These are phyloP conservation scores for Paecilomyces niveus DNA, from an alignment of 2,329 filamentous ascomycete species.

Conservation along the genomic window DNA sequence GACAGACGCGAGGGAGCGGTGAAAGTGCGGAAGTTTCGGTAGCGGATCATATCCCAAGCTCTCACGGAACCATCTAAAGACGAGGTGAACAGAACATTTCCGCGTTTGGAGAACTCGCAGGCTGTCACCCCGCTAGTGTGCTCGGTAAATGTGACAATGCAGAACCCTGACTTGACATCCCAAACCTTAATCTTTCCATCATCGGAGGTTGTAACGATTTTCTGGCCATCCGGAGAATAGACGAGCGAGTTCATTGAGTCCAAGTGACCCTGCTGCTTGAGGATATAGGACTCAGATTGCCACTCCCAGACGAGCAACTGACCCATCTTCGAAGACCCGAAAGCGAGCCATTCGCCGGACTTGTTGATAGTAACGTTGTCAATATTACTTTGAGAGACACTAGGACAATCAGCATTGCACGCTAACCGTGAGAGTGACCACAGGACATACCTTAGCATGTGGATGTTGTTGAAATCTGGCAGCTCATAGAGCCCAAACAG, in stretches of 20 bases:
- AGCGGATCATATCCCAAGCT: constrained; percentile 93
- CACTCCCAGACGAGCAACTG: constrained; percentile 99
- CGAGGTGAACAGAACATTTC: constrained; percentile 91
- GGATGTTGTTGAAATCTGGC: constrained; percentile 91
- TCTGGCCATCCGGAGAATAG: constrained; percentile 89
- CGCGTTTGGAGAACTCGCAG: constrained; percentile 90
- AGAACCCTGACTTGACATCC: constrained; percentile 95
- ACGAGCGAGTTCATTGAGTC: constrained; percentile 90
- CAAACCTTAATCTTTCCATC: constrained; percentile 98
- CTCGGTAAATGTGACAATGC: constrained; percentile 95
- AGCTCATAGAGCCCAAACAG: constrained; percentile 92
- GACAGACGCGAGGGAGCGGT: constrained; percentile 86
- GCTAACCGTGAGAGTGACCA: background rate
- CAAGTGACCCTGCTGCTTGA: constrained; percentile 97
- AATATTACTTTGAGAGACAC: constrained; percentile 94
- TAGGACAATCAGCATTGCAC: constrained; percentile 36
- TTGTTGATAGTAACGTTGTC: constrained; percentile 92
- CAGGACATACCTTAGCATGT: constrained; percentile 55
- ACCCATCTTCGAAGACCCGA: constrained; percentile 89
- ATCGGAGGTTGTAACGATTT: constrained; percentile 87
- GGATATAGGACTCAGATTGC: constrained; percentile 97
- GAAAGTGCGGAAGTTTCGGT: constrained; percentile 95
- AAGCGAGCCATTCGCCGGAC: constrained; percentile 92
- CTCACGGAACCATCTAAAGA: constrained; percentile 90
- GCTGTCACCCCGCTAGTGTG: constrained; percentile 88